Evolutionary conservation across 345 rosid genomes (phyloP), one percentile per base, ranked within the genome.

Genomic region (Populus deltoides): DNA sequence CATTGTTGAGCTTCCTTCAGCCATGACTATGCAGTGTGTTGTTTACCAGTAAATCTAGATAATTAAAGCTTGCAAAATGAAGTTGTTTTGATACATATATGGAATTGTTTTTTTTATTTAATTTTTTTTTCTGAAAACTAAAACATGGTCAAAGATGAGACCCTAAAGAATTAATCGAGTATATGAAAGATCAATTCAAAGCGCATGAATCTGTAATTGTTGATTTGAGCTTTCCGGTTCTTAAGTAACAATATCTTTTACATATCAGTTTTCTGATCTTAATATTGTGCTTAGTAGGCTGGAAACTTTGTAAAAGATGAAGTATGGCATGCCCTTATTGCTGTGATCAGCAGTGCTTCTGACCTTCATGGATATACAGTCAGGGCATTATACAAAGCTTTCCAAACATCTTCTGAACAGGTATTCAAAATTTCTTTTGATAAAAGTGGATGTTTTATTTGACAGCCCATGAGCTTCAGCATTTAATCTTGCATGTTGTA

Each of bases 251-350:
- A 68, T 73, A 22, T 51, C 24, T 33, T 75, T 74, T 29, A 2
- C n/a, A 16, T 33, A n/a, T 38, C 41, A 33, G 67, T 53, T 12
- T 81, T 68, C 67, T 81, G 43, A 81, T 68, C 39, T 57, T 45
- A 55, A 27, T 73, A 24, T 63, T 41, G 45, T 82, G 88, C 86
- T 81, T 90, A 78, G 88, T 85, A 97, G 99, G 97, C 99, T 89
- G 98, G 99, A 86, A 91, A 90, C 84, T 92, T 92, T 85, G 98
- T 97, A 72, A 97, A 94, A 84, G 97, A 92, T 90, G 99, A 97
- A 83, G 98, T 94, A 36, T 97, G 99, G 94, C 92, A 94, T 86
- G 95, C 91, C 72, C 97, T 97, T 79, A 85, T 97, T 82, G 97
- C 94, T 82, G 95, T 90, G 75, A 92, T 97, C 83, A 91, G 94